Base-by-base conservation (phyloP, 768 basidiomycete genomes). In the Leccinum olivaceopallidum region DNA sequence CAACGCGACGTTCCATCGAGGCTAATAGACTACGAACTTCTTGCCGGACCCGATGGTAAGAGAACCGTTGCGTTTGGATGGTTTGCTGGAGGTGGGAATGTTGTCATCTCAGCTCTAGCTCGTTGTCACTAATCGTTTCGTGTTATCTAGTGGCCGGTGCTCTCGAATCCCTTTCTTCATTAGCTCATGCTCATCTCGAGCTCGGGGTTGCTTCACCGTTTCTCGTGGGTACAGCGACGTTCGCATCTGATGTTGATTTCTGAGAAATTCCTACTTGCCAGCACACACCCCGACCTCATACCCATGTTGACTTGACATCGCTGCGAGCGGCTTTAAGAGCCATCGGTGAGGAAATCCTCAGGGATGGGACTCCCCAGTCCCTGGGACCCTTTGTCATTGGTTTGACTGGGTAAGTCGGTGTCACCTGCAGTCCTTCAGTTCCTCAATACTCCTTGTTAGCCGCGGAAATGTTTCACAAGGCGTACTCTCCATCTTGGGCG, bases 1-100 rank as follows among this genome's bases (percentile, higher is more conserved):
- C 55, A 53, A 2, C 55, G 55, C 8, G 55, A 62, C 37, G 47
- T 63, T 22, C 22, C 22, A 22, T 56, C n/a, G 2, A 78, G 82
- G 3, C 73, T 96, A 14, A 81, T 97, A 56, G 95, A 97, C 72
- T 95, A 92, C 67, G 95, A 97, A 68, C 82, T 95, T 3, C 75
- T 97, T 26, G 89, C 85, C 2, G 82, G 76, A 24, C 62, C 71
- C 5, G 76, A 78, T 26, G 90, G 88, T 4, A 89, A 89, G 71
- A 79, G 95, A 22, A 90, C 89, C 0, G 92, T 95, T 18, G 94
- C 88, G 0, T 96, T n/a, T 26, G 95, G 95, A 1, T 94, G 88
- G 87, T 93, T 89, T 66, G 95, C 95, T 1, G 95, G 95, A 73
- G 89, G 92, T 92, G 60, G 55, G 84, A 66, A 26, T 34, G 1